These are phyloP conservation scores for Escovopsis sp. DNA, from an alignment of 2,329 filamentous ascomycete species.

Conservation along the genomic window DNA sequence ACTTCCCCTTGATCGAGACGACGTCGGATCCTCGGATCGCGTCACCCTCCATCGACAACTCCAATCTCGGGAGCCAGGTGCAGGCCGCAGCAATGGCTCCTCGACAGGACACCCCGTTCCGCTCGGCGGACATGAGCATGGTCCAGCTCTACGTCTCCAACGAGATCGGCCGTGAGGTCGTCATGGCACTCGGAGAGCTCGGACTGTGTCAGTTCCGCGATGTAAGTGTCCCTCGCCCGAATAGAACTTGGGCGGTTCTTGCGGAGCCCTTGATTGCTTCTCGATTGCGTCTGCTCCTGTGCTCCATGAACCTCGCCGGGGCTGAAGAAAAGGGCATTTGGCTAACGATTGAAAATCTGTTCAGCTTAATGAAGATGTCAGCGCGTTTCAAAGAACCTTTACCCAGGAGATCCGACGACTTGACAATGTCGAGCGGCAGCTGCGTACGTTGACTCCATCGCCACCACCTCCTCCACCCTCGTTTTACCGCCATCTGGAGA, in stretches of 20 bases:
- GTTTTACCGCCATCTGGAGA: background rate
- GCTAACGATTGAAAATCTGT: slow-evolving; percentile 1
- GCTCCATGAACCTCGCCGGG: too few species aligned
- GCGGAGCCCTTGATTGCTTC: slow-evolving; percentile 4
- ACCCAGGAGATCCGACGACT: slow-evolving; percentile 94
- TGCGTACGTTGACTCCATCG: slow-evolving; percentile 50
- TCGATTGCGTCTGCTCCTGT: too few species aligned
- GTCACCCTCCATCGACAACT: too few species aligned
- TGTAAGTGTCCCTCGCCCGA: slow-evolving; percentile 40
- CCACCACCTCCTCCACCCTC: background rate
- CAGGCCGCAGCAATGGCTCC: slow-evolving; percentile 37
- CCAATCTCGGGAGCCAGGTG: too few species aligned
- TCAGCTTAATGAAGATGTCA: slow-evolving; percentile 83
- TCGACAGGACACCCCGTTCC: slow-evolving; percentile 86
- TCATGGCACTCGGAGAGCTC: slow-evolving; percentile 89
- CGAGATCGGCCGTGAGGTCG: slow-evolving; percentile 95
- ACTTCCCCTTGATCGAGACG: too few species aligned
- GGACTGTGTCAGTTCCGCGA: slow-evolving; percentile 95
- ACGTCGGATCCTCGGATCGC: slow-evolving; percentile 7
- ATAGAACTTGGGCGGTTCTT: background rate
- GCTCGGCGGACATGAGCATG: slow-evolving; percentile 99
- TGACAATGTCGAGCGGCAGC: slow-evolving; percentile 95
- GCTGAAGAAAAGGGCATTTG: slow-evolving; percentile 1
- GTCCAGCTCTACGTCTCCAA: slow-evolving; percentile 99
- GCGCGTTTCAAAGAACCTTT: slow-evolving; percentile 91